Evolutionary conservation across 306 rosid species (phyloP).

Genomic region (Biancaea sappan): DNA sequence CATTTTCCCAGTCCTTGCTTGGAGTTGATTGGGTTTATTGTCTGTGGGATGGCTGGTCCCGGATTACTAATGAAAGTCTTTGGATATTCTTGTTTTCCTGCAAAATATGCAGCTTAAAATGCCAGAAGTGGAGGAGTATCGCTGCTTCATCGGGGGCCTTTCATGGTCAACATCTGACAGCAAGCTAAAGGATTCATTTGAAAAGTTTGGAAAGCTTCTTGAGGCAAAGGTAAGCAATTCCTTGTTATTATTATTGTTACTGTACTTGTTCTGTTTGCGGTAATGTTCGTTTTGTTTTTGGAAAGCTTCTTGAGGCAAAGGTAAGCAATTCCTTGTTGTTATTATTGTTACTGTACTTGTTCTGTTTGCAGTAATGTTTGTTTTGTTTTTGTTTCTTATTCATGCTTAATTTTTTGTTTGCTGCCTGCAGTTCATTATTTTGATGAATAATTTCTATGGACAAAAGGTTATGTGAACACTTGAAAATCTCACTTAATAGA

Average conservation of each 20-base stretch:
- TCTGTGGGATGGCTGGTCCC: background rate
- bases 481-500: background rate
- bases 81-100: constrained; percentile 11
- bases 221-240: constrained; percentile 78
- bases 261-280: background rate
- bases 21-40: constrained; percentile 27
- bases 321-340: too few relatives aligned
- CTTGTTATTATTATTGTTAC: background rate
- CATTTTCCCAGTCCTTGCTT: constrained; percentile 13
- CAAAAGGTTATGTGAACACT: background rate
- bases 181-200: constrained; percentile 80
- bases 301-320: too few relatives aligned
- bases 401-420: constrained; percentile 22
- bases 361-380: background rate
- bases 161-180: constrained; percentile 94
- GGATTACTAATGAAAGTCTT: background rate
- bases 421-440: background rate
- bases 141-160: constrained; percentile 98
- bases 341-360: background rate
- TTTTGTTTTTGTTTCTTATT: constrained; percentile 15
- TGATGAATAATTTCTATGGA: background rate
- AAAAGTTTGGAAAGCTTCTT: constrained; percentile 87
- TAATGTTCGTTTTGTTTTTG: background rate
- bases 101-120: constrained; percentile 53
- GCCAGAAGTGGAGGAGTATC: constrained; percentile 84